phyloP scores from a whole-genome alignment of 345 rosid species.

The Orychophragmus violaceus region DNA sequence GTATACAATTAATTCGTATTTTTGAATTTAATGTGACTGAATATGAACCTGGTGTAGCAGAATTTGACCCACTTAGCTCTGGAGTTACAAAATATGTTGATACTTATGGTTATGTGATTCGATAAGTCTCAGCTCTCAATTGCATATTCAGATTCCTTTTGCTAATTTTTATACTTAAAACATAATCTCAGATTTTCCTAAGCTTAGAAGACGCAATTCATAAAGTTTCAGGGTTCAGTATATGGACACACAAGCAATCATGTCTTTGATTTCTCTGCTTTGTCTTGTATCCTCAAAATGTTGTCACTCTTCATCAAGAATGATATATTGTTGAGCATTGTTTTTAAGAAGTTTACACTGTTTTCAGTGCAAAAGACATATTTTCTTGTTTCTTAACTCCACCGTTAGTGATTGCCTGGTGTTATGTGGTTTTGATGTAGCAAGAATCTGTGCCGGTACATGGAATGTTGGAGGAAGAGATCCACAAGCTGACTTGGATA shows the following conservation, averaged over 20 bases:
- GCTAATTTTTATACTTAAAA: neutral
- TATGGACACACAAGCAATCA: slow-evolving; percentile 69
- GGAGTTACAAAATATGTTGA: slow-evolving; percentile 5
- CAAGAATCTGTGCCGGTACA: slow-evolving; percentile 61
- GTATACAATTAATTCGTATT: neutral
- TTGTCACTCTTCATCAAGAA: no score
- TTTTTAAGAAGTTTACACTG: no score
- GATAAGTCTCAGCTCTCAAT: neutral
- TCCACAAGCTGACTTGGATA: slow-evolving; percentile 67
- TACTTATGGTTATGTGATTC: slow-evolving; percentile 8
- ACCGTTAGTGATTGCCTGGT: no score
- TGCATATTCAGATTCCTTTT: neutral
- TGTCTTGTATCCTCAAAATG: neutral
- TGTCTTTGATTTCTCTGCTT: slow-evolving; percentile 33
- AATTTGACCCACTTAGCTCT: slow-evolving; percentile 17
- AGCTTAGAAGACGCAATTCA: slow-evolving; percentile 64
- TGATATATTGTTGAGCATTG: no score
- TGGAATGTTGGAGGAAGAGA: slow-evolving; percentile 81
- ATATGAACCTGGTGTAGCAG: slow-evolving; percentile 2
- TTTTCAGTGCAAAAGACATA: neutral
- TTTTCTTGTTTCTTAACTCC: slow-evolving; percentile 17
- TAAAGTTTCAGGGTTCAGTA: slow-evolving; percentile 82
- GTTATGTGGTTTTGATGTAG: slow-evolving; percentile 16
- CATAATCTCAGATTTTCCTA: slow-evolving; percentile 40
- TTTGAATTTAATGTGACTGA: no score